A percentile compares a stretch with the other conserved stretches of the same genome.
phyloP scores from a whole-genome alignment of 106 monocot genomes.

The Dactylorhiza incarnata region DNA sequence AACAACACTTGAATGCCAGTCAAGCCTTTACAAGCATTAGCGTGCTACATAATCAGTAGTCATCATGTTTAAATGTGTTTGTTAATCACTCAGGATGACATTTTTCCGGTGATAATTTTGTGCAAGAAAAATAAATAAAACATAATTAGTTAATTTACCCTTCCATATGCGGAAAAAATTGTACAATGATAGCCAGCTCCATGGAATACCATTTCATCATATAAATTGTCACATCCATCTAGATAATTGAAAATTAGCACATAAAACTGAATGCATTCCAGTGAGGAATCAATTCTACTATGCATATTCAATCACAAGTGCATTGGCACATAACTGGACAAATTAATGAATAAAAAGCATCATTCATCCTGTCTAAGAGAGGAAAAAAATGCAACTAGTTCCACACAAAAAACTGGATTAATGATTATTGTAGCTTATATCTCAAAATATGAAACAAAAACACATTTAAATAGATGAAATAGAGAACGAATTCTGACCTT shows the following conservation, averaged over 20 bases:
- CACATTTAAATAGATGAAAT: background rate
- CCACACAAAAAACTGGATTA: background rate
- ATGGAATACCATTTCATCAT: no score
- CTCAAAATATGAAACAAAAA: background rate
- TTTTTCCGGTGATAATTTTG: no score
- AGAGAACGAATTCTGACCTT: conserved; percentile 29
- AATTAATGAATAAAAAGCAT: background rate
- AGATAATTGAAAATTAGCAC: no score
- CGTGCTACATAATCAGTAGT: background rate
- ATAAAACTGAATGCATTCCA: no score
- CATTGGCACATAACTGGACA: background rate
- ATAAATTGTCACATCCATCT: no score
- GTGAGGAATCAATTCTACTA: background rate
- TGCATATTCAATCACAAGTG: background rate
- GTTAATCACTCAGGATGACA: no score
- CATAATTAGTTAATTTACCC: no score
- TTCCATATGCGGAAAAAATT: no score
- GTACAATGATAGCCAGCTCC: no score
- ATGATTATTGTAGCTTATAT: background rate
- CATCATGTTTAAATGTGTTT: background rate
- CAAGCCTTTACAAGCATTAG: background rate
- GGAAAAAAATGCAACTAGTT: background rate
- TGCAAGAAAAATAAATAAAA: no score
- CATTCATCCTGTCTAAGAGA: background rate
- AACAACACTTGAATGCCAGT: background rate